These are phyloP conservation scores for Eucalyptus polyanthemos DNA, from an alignment of 345 rosid genomes.

Conservation along the genomic window DNA sequence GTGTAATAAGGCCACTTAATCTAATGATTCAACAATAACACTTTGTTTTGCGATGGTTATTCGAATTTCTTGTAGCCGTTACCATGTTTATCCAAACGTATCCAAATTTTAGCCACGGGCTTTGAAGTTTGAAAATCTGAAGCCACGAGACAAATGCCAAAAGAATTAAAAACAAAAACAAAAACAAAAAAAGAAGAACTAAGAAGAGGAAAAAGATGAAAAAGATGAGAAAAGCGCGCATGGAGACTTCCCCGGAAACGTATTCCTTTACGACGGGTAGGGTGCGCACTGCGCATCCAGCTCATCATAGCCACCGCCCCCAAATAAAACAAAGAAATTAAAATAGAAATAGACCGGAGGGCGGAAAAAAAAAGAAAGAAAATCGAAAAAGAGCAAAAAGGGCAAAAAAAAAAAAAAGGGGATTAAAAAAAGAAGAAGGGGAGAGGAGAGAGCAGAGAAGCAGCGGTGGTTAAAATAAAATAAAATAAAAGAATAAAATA, in stretches of 20 bases:
- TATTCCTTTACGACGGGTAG: neutral
- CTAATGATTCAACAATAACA: fast-evolving
- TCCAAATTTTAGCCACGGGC: neutral
- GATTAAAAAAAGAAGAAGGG: too few species aligned
- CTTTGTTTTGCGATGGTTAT: fast-evolving
- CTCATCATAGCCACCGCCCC: neutral
- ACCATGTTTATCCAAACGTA: neutral
- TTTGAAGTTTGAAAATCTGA: neutral
- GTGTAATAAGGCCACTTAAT: neutral
- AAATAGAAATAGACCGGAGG: neutral
- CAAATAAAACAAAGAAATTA: neutral
- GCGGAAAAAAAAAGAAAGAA: neutral
- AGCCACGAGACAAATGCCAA: neutral
- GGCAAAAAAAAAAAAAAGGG: too few species aligned
- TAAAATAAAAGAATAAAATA: neutral
- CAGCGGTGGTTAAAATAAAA: neutral
- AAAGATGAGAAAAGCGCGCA: neutral
- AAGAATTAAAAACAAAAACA: neutral
- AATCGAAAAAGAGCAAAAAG: neutral
- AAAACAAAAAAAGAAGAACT: too few species aligned
- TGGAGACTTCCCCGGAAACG: neutral
- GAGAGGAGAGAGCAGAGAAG: neutral
- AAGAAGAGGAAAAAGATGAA: neutral
- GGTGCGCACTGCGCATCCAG: neutral
- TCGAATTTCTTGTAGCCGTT: neutral